These are phyloP conservation scores for Malus sylvestris DNA, from an alignment of 306 rosid genomes.

Conservation along the genomic window DNA sequence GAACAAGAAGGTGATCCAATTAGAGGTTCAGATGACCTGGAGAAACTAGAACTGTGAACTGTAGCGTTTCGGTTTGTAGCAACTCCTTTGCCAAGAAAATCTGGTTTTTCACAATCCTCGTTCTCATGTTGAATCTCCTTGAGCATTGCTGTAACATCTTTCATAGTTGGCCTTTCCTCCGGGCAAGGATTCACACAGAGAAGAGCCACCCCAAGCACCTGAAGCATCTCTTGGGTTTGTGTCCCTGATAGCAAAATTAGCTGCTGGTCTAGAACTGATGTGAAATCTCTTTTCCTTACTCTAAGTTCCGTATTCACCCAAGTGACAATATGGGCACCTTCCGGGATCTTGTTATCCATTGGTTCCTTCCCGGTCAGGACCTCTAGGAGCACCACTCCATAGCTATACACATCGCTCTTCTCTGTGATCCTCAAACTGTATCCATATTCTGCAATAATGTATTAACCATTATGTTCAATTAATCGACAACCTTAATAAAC, in stretches of 20 bases:
- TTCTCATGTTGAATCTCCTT: slow-evolving; percentile 67
- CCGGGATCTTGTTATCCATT: slow-evolving; percentile 63
- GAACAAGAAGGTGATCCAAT: slow-evolving; percentile 53
- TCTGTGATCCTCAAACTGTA: slow-evolving; percentile 91
- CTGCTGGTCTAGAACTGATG: slow-evolving; percentile 68
- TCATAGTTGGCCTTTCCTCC: slow-evolving; percentile 84
- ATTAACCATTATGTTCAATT: neutral
- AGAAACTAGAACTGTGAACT: slow-evolving; percentile 79
- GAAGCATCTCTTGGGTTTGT: slow-evolving; percentile 85
- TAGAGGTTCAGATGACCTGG: slow-evolving; percentile 77
- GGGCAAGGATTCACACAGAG: slow-evolving; percentile 75
- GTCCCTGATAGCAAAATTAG: slow-evolving; percentile 64
- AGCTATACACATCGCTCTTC: slow-evolving; percentile 94
- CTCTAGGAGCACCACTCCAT: slow-evolving; percentile 82
- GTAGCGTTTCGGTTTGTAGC: slow-evolving; percentile 45
- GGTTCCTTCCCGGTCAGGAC: slow-evolving; percentile 77
- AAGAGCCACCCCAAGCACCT: slow-evolving; percentile 86
- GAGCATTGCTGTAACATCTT: slow-evolving; percentile 85
- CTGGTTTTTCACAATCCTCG: slow-evolving; percentile 61
- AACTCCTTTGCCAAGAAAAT: slow-evolving; percentile 36
- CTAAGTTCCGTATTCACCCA: slow-evolving; percentile 70
- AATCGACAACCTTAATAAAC: neutral
- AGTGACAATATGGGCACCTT: slow-evolving; percentile 60
- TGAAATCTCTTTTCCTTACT: slow-evolving; percentile 44
- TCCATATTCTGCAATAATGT: slow-evolving; percentile 68